Evolutionary conservation across 129 eudicot genomes (phyloP).

Genomic region (Saussurea involucrata): DNA sequence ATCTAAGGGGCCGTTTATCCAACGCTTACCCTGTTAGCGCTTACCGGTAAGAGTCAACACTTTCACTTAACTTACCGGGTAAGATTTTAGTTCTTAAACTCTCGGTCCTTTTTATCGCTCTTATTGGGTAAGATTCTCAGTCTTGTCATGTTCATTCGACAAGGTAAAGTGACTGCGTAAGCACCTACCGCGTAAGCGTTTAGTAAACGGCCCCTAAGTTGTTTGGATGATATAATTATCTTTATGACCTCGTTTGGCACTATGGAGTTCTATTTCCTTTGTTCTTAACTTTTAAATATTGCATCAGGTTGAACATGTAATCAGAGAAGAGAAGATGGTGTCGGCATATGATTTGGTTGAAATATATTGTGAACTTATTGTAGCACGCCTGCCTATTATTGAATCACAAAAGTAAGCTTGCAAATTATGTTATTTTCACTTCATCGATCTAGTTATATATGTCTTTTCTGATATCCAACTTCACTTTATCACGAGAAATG

Average conservation of each 20-base stretch:
- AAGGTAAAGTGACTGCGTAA: too few species aligned
- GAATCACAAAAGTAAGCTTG: slow-evolving; percentile 86
- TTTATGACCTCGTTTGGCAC: neutral
- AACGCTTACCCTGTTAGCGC: too few species aligned
- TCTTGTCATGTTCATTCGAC: too few species aligned
- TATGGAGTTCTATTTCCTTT: neutral
- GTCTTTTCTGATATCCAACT: neutral
- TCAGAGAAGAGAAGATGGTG: slow-evolving; percentile 92
- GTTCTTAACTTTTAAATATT: neutral
- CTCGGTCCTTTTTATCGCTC: too few species aligned
- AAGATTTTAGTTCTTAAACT: too few species aligned
- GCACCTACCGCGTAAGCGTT: too few species aligned
- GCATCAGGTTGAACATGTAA: slow-evolving; percentile 89
- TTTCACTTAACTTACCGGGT: too few species aligned
- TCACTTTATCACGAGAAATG: neutral
- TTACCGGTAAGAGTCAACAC: too few species aligned
- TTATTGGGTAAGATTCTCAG: too few species aligned
- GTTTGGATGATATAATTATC: neutral
- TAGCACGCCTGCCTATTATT: slow-evolving; percentile 79
- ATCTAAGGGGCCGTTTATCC: too few species aligned
- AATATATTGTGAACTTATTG: slow-evolving; percentile 88
- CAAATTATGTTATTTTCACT: neutral
- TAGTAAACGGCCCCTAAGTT: too few species aligned
- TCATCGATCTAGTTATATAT: neutral
- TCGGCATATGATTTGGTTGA: slow-evolving; percentile 87